A percentile compares a stretch with the other conserved stretches of the same genome.
phyloP scores from a whole-genome alignment of 23 red algal species.

The Gracilaria vermiculophylla region DNA sequence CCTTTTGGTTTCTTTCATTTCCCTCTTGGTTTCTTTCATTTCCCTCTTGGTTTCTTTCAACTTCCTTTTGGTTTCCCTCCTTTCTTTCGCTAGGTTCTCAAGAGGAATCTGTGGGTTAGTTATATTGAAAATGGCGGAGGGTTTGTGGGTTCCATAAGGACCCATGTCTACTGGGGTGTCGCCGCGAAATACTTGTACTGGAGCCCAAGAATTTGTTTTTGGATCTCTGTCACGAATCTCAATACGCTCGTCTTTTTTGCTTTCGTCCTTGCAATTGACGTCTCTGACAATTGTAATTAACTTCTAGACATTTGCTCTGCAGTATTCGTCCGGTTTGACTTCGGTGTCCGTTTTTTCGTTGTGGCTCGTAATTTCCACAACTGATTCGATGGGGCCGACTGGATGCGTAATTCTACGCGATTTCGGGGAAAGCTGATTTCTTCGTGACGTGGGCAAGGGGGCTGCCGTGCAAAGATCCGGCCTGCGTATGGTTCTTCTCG shows the following conservation, averaged over 20 bases:
- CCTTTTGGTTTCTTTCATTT: neutral
- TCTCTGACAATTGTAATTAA: neutral
- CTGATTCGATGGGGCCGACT: neutral
- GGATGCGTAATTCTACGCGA: neutral
- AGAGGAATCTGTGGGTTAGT: neutral
- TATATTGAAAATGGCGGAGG: neutral
- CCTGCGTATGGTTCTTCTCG: neutral
- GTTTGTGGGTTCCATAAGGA: constrained; percentile 13
- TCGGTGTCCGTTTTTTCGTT: neutral
- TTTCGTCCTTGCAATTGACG: neutral
- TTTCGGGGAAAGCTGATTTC: neutral
- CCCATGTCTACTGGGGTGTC: neutral
- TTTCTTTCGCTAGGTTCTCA: neutral
- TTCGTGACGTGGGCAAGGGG: neutral
- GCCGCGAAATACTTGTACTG: neutral
- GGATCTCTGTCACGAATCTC: neutral
- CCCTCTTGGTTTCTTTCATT: neutral
- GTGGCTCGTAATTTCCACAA: neutral
- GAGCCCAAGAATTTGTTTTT: neutral
- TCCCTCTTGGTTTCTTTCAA: neutral
- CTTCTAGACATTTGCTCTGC: neutral
- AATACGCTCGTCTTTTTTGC: neutral
- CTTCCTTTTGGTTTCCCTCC: neutral
- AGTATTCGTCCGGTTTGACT: neutral
- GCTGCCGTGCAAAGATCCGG: neutral